These are phyloP conservation scores for Solanum bukasovii DNA, from an alignment of 257 asterid species.

Conservation along the genomic window DNA sequence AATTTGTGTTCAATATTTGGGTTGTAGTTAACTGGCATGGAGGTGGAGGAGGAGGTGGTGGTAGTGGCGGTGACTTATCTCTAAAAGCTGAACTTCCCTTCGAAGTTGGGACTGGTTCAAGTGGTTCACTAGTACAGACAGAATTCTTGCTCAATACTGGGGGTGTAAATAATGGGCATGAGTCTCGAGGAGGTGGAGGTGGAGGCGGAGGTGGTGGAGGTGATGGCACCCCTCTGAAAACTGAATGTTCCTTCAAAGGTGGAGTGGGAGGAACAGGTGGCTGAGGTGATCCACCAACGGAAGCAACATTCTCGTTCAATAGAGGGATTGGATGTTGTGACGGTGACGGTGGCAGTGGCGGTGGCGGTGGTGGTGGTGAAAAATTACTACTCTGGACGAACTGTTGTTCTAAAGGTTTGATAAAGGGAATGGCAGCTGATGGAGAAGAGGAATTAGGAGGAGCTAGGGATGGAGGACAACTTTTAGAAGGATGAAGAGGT, in stretches of 20 bases:
- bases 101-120: slow-evolving; percentile 15
- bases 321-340: slow-evolving; percentile 5
- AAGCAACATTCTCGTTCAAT: slow-evolving; percentile 1
- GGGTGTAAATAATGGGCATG: neutral
- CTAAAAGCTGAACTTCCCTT: slow-evolving; percentile 14
- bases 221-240: slow-evolving; percentile 3
- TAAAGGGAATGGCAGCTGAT: neutral
- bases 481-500: slow-evolving; percentile 6
- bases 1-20: slow-evolving; percentile 12
- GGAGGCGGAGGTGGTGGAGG: slow-evolving; percentile 10
- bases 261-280: slow-evolving; percentile 18
- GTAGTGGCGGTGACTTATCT: slow-evolving; percentile 19
- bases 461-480: slow-evolving; percentile 2
- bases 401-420: neutral
- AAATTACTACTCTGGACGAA: neutral
- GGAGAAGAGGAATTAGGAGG: slow-evolving; percentile 5
- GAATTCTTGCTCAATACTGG: slow-evolving; percentile 13
- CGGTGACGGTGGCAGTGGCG: slow-evolving; percentile 7
- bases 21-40: slow-evolving; percentile 8
- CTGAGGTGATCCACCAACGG: slow-evolving; percentile 8
- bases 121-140: neutral
- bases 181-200: slow-evolving; percentile 2
- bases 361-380: slow-evolving; percentile 6
- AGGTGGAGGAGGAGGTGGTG: slow-evolving; percentile 35
- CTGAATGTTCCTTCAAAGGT: slow-evolving; percentile 14